Evolutionary conservation across 2,329 filamentous ascomycete genomes (phyloP), one percentile per base, ranked within the genome.

Genomic region (Dactylellina drechsleri): DNA sequence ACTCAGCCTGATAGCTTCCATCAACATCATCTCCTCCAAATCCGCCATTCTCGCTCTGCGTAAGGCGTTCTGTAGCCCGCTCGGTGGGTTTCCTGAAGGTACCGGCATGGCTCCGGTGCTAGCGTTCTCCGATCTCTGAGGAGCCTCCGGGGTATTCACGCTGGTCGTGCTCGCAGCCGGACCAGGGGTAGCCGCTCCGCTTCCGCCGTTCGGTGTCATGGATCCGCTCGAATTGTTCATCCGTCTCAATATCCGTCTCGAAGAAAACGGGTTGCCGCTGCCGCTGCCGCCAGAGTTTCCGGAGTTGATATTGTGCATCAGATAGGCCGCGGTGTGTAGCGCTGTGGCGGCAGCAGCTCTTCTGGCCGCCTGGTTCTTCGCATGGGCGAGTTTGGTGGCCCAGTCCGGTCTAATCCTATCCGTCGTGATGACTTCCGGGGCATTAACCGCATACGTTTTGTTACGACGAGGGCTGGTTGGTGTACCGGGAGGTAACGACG

Each of bases 11-110:
- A 99, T 96, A 0, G 95, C 95, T 81, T 99, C 95, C 86, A 95
- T 92, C 85, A 98, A 93, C 95, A 99, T 99, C 85, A 99, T 91
- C 57, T 97, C 94, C 81, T 99, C 95, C 0, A 98, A 86, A 78
- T 98, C 93, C 20, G 96, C 92, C 80, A 96, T 88, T 31, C 92
- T 86, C 66, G 82, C 87, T 76, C 88, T 84, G 73, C 89, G 83
- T 41, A 86, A 87, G 78, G 85, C 86, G 16, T 82, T 81, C 6
- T 86, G 82, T 13, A 81, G 68, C 23, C 56, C 81, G n/a, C 83
- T 82, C 15, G 83, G 80, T 4, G 83, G 82, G n/a, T 83, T 36
- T 82, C 79, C 40, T 80, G 80, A 23, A 10, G 54, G 54, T 10
- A 58, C 54, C 8, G 54, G 54, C 36, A 58, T 58, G 28, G 54